Conservation (phyloP, 805 yeast genomes). For the Ogataea trehalophila region DNA sequence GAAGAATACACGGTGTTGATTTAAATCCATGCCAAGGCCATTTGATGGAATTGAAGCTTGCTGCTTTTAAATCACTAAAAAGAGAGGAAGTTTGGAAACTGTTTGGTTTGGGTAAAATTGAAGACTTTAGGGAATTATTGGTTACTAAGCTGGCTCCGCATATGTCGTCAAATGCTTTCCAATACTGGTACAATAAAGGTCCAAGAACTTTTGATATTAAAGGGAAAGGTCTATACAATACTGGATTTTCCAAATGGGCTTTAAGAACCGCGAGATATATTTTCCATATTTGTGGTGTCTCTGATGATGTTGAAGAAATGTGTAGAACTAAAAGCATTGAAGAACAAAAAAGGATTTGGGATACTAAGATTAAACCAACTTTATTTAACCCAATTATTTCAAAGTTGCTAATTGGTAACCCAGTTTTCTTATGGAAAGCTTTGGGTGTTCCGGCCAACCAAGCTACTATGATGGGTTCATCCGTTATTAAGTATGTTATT, state of each 20-base stretch:
- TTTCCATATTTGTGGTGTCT: conserved; percentile 52
- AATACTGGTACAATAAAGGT: conserved; percentile 71
- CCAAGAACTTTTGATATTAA: conserved; percentile 46
- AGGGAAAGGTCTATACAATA: conserved; percentile 67
- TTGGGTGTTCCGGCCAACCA: conserved; percentile 87
- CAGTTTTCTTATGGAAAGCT: conserved; percentile 83
- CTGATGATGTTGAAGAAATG: conserved; percentile 46
- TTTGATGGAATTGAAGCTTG: conserved; percentile 71
- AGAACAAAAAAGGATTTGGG: conserved; percentile 66
- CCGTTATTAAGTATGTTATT: conserved; percentile 64
- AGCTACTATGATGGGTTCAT: conserved; percentile 72
- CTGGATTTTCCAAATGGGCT: conserved; percentile 88
- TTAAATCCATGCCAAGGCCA: conserved; percentile 81
- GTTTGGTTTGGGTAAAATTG: conserved; percentile 71
- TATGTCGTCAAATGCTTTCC: conserved; percentile 75
- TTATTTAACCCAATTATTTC: conserved; percentile 68
- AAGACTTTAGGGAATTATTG: conserved; percentile 47
- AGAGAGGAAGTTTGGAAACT: conserved; percentile 65
- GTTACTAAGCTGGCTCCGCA: conserved; percentile 57
- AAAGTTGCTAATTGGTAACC: conserved; percentile 68
- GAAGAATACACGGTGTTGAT: conserved; percentile 78
- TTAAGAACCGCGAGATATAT: conserved; percentile 59
- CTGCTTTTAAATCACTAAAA: conserved; percentile 54
- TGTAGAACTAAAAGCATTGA: conserved; percentile 53
- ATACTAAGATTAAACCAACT: conserved; percentile 56